These are phyloP conservation scores for Rhizopogon roseolus DNA, from an alignment of 768 basidiomycete species.

Conservation along the genomic window DNA sequence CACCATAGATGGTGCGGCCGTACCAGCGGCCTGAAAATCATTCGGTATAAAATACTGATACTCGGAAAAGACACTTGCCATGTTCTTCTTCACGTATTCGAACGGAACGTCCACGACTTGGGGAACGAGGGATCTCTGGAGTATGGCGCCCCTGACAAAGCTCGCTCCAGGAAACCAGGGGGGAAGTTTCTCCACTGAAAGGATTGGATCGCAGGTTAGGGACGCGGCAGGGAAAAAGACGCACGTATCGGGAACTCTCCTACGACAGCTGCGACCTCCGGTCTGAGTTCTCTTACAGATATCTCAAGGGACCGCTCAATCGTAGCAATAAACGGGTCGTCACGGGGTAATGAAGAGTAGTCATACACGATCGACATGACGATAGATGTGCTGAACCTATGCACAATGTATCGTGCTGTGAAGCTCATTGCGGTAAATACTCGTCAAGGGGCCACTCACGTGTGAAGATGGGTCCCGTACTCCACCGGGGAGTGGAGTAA, in stretches of 20 bases:
- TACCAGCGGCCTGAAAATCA: slow-evolving; percentile 11
- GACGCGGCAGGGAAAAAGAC: neutral
- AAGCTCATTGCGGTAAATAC: neutral
- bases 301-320: slow-evolving; percentile 10
- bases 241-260: too few species aligned
- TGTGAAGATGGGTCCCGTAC: slow-evolving; percentile 16
- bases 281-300: slow-evolving; percentile 11
- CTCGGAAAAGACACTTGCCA: slow-evolving; percentile 10
- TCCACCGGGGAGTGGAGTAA: slow-evolving; percentile 19
- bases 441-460: slow-evolving; percentile 5
- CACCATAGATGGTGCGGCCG: slow-evolving; percentile 19
- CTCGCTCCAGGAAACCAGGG: slow-evolving; percentile 17
- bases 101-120: slow-evolving; percentile 17
- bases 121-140: slow-evolving; percentile 4
- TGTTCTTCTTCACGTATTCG: slow-evolving; percentile 15
- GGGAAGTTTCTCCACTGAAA: slow-evolving; percentile 12
- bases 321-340: slow-evolving; percentile 16
- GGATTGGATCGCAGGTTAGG: neutral
- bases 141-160: slow-evolving; percentile 11
- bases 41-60: neutral
- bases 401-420: neutral
- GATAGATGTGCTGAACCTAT: slow-evolving; percentile 15
- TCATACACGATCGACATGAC: slow-evolving; percentile 22
- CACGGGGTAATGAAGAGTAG: slow-evolving; percentile 8
- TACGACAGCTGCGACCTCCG: too few species aligned